These are phyloP conservation scores for Colletotrichum acutatum DNA, from an alignment of 2,329 filamentous ascomycete genomes.

Conservation along the genomic window DNA sequence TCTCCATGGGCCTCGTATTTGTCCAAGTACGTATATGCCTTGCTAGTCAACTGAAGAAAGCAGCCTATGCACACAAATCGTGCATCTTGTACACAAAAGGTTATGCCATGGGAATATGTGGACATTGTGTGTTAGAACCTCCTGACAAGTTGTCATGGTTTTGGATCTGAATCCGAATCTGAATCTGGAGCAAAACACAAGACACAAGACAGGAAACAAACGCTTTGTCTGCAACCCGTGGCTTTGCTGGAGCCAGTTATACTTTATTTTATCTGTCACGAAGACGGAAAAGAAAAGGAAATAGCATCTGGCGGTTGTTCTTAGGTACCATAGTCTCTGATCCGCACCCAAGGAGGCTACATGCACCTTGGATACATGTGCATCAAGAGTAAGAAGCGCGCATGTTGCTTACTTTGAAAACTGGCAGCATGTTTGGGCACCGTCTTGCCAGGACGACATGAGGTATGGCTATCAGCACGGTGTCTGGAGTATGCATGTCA, in stretches of 20 bases:
- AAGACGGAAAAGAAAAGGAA: background rate
- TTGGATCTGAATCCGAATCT: background rate
- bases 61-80: background rate
- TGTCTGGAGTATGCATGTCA: background rate
- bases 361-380: background rate
- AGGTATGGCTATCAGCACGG: background rate
- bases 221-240: background rate
- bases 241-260: background rate
- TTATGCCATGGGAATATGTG: background rate
- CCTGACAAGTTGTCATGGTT: background rate
- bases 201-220: slow-evolving; percentile 1
- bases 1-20: background rate
- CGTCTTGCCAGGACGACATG: no score
- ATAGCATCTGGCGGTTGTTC: background rate
- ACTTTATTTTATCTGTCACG: background rate
- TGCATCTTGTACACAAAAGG: background rate
- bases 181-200: background rate
- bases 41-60: background rate
- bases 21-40: background rate
- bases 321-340: background rate
- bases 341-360: background rate
- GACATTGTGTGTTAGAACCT: no score
- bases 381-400: background rate
- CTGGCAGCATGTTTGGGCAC: background rate
- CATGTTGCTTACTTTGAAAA: background rate